Evolutionary conservation across 78 protist genomes (phyloP).

Genomic region (Dictyostelium purpureum): DNA sequence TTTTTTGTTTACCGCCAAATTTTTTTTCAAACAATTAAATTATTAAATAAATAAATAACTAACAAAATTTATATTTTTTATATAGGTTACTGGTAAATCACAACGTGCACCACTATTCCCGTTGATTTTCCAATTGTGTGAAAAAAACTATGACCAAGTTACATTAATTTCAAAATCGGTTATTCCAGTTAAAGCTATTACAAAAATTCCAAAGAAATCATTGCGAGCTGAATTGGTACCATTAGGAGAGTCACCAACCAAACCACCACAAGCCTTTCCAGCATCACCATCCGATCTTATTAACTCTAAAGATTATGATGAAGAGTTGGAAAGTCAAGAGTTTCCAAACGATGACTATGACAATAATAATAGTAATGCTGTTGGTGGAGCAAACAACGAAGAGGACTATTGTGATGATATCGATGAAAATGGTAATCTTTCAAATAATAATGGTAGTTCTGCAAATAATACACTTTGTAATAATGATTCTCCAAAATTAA

Average conservation of each 20-base stretch:
- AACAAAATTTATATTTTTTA: not conserved
- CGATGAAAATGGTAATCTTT: not conserved
- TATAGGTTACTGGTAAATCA: slow-evolving; percentile 59
- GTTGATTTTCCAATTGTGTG: slow-evolving; percentile 64
- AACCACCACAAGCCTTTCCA: slow-evolving; percentile 57
- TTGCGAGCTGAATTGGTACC: slow-evolving; percentile 70
- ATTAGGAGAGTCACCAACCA: slow-evolving; percentile 39
- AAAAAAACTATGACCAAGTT: slow-evolving; percentile 69
- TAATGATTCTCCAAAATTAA: not conserved
- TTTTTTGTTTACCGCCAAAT: not conserved
- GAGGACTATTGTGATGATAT: not conserved
- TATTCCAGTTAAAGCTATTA: slow-evolving; percentile 70
- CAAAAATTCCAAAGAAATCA: slow-evolving; percentile 73
- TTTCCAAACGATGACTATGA: slow-evolving; percentile 32
- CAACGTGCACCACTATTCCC: slow-evolving; percentile 76
- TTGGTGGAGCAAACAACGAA: not conserved
- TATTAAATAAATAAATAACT: too few relatives aligned
- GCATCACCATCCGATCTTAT: slow-evolving; percentile 20
- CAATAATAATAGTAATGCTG: not conserved
- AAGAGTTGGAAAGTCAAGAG: not conserved
- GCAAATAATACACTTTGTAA: not conserved
- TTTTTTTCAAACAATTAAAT: too few relatives aligned
- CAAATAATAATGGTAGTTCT: not conserved
- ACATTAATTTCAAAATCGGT: slow-evolving; percentile 48
- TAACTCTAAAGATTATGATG: slow-evolving; percentile 6